Evolutionary conservation across 2,329 filamentous ascomycete genomes (phyloP).

Genomic region (Aphanoascus verrucosus): DNA sequence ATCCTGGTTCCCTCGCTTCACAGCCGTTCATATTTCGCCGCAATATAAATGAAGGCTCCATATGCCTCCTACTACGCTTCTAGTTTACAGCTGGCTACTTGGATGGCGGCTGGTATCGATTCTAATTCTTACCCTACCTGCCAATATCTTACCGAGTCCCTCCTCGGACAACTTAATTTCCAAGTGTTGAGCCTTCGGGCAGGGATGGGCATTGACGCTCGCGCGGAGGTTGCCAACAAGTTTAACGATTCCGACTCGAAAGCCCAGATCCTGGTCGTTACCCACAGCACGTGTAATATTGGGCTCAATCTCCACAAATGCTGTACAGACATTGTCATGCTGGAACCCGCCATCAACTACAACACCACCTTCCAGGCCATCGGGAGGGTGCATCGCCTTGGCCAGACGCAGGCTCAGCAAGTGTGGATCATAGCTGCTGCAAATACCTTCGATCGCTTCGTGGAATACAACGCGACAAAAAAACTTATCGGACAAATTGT

Average conservation of each 20-base stretch:
- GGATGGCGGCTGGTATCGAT: no score
- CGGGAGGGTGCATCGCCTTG: neutral
- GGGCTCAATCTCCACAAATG: neutral
- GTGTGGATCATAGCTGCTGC: neutral
- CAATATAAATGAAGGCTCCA: no score
- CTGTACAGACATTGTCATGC: neutral
- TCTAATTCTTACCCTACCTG: no score
- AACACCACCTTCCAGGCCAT: neutral
- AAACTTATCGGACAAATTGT: neutral
- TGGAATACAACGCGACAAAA: neutral
- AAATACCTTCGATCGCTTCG: neutral
- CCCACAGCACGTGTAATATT: neutral
- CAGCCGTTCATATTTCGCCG: no score
- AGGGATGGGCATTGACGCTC: no score
- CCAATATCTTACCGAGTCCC: no score
- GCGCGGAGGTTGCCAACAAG: neutral
- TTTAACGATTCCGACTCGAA: neutral
- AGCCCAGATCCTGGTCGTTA: neutral
- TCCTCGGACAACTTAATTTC: no score
- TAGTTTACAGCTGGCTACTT: no score
- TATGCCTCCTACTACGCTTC: no score
- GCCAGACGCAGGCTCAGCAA: neutral
- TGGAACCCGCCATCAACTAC: neutral
- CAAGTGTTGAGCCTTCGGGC: no score
- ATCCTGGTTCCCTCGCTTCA: no score